A percentile compares a stretch with the other conserved stretches of the same genome.
Conservation (phyloP, 768 basidiomycete genomes). For the Kwoniella dendrophila region DNA sequence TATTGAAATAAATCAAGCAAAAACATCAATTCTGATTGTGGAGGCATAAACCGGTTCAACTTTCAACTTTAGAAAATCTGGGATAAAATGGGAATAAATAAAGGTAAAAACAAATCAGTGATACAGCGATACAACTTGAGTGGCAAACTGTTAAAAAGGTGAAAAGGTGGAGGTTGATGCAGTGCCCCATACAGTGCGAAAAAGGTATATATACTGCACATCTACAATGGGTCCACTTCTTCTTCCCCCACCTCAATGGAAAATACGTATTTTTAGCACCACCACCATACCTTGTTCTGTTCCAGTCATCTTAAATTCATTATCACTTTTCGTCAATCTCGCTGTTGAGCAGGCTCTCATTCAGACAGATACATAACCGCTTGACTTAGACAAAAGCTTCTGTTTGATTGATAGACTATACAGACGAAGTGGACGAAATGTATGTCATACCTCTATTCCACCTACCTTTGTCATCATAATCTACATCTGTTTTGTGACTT, state of each 20-base stretch:
- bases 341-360: no score
- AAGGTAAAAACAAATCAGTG: constrained; percentile 3
- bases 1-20: neutral
- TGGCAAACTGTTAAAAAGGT: neutral
- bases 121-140: neutral
- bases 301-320: neutral
- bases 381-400: no score
- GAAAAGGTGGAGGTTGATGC: neutral
- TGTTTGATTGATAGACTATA: no score
- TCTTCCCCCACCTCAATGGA: neutral
- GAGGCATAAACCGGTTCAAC: neutral
- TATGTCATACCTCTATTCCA: neutral
- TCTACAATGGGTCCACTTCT: neutral
- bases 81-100: constrained; percentile 26
- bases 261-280: neutral
- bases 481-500: no score
- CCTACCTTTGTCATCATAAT: neutral
- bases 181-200: constrained; percentile 3
- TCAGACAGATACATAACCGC: no score
- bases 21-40: constrained; percentile 3
- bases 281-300: neutral
- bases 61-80: constrained; percentile 16
- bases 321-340: neutral
- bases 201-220: constrained; percentile 11
- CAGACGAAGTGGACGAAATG: no score